These are phyloP conservation scores for Neurospora africana DNA, from an alignment of 495 filamentous ascomycete species.

Conservation along the genomic window DNA sequence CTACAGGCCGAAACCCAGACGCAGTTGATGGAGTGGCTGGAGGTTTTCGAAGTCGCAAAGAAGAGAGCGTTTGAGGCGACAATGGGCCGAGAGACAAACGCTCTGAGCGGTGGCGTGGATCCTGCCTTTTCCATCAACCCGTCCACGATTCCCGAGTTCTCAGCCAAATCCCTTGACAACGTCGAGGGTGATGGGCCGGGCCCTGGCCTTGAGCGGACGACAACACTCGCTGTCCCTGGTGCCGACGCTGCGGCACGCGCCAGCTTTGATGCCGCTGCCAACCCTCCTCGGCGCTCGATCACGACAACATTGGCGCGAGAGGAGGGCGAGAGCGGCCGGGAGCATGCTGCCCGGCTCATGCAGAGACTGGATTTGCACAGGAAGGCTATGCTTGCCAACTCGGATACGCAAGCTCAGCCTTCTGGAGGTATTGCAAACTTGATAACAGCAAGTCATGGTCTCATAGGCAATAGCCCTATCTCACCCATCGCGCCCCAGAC, in stretches of 20 bases:
- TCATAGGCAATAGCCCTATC: slow-evolving; percentile 45
- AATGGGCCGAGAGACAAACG: slow-evolving; percentile 46
- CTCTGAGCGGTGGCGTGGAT: slow-evolving; percentile 53
- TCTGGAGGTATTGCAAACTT: slow-evolving; percentile 75
- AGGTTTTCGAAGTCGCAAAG: slow-evolving; percentile 86
- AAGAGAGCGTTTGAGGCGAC: slow-evolving; percentile 76
- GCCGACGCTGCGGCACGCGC: slow-evolving; percentile 49
- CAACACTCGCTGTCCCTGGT: slow-evolving; percentile 58
- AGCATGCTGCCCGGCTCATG: slow-evolving; percentile 79
- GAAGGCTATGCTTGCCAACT: slow-evolving; percentile 50
- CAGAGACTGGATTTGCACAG: slow-evolving; percentile 87
- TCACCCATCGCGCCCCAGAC: slow-evolving; percentile 13
- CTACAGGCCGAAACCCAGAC: slow-evolving; percentile 87
- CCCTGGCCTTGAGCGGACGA: slow-evolving; percentile 42
- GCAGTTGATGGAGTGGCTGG: slow-evolving; percentile 85
- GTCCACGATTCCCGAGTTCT: slow-evolving; percentile 79
- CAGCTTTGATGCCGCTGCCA: slow-evolving; percentile 58
- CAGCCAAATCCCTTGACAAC: slow-evolving; percentile 61
- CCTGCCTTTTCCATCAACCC: slow-evolving; percentile 89
- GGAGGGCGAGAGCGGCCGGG: slow-evolving; percentile 55
- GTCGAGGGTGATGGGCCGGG: slow-evolving; percentile 41
- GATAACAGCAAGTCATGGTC: slow-evolving; percentile 72
- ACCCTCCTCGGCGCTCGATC: slow-evolving; percentile 35
- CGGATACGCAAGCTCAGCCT: slow-evolving; percentile 25
- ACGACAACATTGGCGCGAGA: slow-evolving; percentile 36